Base-by-base conservation (phyloP, 2,329 filamentous ascomycete species). In the Colletotrichum neosansevieriae region DNA sequence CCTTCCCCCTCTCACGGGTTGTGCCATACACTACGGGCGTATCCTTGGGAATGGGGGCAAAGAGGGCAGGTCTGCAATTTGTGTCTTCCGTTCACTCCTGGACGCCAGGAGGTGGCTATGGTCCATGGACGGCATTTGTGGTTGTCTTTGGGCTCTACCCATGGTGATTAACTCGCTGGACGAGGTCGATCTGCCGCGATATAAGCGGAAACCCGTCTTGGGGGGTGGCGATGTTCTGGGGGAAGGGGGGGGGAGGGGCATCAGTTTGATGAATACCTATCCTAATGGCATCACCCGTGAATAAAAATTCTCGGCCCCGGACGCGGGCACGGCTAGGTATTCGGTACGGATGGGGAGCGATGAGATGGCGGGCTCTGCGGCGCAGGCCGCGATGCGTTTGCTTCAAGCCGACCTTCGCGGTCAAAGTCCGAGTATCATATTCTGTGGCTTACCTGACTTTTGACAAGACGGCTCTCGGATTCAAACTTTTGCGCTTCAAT, bases 81-180 rank as follows among this genome's bases (percentile, higher is more conserved):
- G 36, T 54, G 40, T 7, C 29, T 38, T 54, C n/a, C 29, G 32
- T 54, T 54, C 11, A 32, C 36, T 38, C 50, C 38, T 24, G 54
- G 36, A 21, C 32, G 42, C 51, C 34, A 69, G 67, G 44, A 67
- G 57, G 57, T 69, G 67, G 67, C 57, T 57, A 58, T 67, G 57
- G 24, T 24, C 24, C 24, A 24, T 24, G 53, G 54, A 57, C 32
- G 57, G 34, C 36, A 11, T 24, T 24, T 5, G 24, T 24, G 24
- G 5, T 24, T 3, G 47, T 19, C 47, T 56, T 21, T 42, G n/a
- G 29, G 34, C 45, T 42, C 13, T 44, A 17, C 29, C 65, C 47
- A 40, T 36, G 53, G 49, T 17, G 49, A 69, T 66, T 54, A 24
- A 51, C 58, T 44, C 53, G 45, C 36, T 45, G 44, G 45, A 19